These are phyloP conservation scores for Cystobasidium onofrii DNA, from an alignment of 768 basidiomycete species.

Conservation along the genomic window DNA sequence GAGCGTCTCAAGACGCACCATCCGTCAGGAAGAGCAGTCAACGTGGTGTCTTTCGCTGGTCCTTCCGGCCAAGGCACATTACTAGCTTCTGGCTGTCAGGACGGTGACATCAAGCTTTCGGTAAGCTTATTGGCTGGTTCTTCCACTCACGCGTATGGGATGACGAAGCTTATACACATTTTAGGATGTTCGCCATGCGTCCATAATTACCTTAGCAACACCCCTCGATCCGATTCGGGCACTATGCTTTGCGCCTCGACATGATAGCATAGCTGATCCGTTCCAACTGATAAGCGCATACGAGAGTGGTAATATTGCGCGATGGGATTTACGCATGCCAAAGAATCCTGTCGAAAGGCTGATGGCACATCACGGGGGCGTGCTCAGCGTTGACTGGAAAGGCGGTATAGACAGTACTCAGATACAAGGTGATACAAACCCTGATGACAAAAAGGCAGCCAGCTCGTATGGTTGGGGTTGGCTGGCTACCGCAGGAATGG, in stretches of 20 bases:
- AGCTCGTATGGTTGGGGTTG: constrained; percentile 11
- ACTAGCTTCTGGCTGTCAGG: constrained; percentile 24
- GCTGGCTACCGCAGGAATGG: constrained; percentile 26
- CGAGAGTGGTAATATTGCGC: constrained; percentile 16
- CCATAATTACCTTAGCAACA: constrained; percentile 6
- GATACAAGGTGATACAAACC: background rate
- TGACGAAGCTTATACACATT: background rate
- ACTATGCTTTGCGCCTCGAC: constrained; percentile 15
- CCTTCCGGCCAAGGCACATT: constrained; percentile 20
- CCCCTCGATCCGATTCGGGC: constrained; percentile 16
- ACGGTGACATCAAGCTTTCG: constrained; percentile 27
- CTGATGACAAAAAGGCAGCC: background rate
- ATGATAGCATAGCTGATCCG: constrained; percentile 18
- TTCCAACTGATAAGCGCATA: constrained; percentile 20
- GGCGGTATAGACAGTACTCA: background rate
- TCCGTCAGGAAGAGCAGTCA: constrained; percentile 24
- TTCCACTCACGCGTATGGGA: no score
- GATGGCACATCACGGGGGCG: constrained; percentile 25
- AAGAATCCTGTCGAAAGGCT: constrained; percentile 22
- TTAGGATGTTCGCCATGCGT: constrained; percentile 26
- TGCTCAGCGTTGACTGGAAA: constrained; percentile 28
- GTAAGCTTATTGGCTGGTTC: background rate
- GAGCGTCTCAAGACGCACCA: constrained; percentile 27
- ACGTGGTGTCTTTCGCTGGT: constrained; percentile 27
- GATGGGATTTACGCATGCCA: constrained; percentile 25